Evolutionary conservation across 441 rosid genomes (phyloP).

Genomic region (Syzygium malaccense): DNA sequence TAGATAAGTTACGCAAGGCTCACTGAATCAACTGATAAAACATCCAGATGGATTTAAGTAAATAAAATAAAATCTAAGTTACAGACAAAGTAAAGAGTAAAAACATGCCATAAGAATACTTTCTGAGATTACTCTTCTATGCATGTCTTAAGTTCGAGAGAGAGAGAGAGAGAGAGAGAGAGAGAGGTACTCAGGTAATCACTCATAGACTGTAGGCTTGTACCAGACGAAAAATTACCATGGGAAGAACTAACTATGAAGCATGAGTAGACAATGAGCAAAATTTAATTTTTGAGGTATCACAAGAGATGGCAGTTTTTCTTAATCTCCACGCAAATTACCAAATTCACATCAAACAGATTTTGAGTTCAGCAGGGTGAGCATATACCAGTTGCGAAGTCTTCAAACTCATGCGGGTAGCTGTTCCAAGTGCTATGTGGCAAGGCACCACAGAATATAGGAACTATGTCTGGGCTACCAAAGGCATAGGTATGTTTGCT

Average conservation of each 20-base stretch:
- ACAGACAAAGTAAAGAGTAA: neutral
- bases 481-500: slow-evolving; percentile 79
- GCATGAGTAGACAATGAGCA: neutral
- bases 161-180: neutral
- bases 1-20: neutral
- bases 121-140: neutral
- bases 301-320: neutral
- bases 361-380: neutral
- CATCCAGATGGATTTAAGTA: neutral
- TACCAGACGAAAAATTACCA: neutral
- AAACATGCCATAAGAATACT: neutral
- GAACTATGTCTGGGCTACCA: slow-evolving; percentile 96
- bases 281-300: neutral
- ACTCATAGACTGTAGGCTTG: neutral
- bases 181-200: neutral
- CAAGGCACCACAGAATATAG: slow-evolving; percentile 86
- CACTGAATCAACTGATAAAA: neutral
- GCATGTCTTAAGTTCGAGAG: neutral
- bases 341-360: neutral
- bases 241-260: neutral
- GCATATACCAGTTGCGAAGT: slow-evolving; percentile 85
- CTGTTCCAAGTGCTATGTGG: slow-evolving; percentile 82
- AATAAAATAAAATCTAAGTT: neutral
- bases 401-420: slow-evolving; percentile 93
- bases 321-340: neutral